Evolutionary conservation across 2,329 filamentous ascomycete species (phyloP), one percentile per base, ranked within the genome.

Genomic region (Rhynchosporium agropyri): DNA sequence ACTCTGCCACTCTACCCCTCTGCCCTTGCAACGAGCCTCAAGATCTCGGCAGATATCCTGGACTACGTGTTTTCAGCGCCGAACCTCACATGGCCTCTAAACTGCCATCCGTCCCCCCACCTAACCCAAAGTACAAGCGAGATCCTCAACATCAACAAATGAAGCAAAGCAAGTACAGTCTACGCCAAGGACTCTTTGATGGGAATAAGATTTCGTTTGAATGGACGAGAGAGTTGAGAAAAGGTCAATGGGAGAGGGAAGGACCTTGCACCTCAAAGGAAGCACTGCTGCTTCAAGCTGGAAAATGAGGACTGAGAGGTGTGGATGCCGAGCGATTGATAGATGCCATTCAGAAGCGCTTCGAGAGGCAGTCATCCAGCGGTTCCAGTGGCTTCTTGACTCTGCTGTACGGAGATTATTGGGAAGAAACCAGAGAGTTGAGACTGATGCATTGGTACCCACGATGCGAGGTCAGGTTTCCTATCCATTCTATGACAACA

Each of bases 191-290:
- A 6, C 8, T 20, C 49, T 51, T 51, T 36, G 13, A 31, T 51
- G 20, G 13, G 13, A 29, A 13, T 36, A 7, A 15, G 49, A 36
- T 36, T 51, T 36, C 36, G 48, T 51, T 51, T 51, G 29, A 51
- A 36, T 29, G 49, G 49, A 51, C 29, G 49, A 51, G 49, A 51
- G 29, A 51, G 49, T 31, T 51, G 49, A 3, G 49, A 15, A 36
- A 51, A n/a, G 7, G 4, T 8, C 5, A 3, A 10, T n/a, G 49
- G 29, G 49, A 9, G 29, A 20, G n/a, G 49, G 49, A 31, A 20
- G 7, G 20, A 31, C 29, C 49, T 51, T 51, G 36, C 36, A 51
- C 49, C 48, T 15, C 9, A 5, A 36, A 31, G n/a, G 29, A n/a
- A 15, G 29, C 13, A 36, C 10, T 31, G 29, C 29, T 51, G 49